Evolutionary conservation across 129 eudicot species (phyloP), one percentile per base, ranked within the genome.

Genomic region (Tagetes patula): DNA sequence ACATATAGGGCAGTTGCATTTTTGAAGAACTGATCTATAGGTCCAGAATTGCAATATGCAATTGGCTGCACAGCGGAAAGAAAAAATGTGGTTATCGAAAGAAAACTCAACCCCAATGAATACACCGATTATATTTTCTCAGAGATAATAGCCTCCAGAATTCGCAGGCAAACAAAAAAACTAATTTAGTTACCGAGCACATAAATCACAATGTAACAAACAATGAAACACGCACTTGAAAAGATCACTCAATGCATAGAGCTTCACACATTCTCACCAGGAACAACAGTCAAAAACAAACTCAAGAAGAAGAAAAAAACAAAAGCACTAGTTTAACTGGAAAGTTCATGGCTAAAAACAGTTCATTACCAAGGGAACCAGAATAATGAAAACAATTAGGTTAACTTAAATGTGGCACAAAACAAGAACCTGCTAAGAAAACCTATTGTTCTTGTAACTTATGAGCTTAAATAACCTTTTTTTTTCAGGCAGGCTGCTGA

Each of bases 1-100:
- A 68, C 83, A 80, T 67, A 80, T 80, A 37, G 83, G 83, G 71
- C 83, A 80, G 65, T 38, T 80, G 80, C 83, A 79, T 74, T 80
- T 67, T 61, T 80, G 83, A 66, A 80, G 71, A 67, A 52, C 83
- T 67, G 79, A 46, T 69, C 75, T 74, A 53, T 80, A 67, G 48
- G 79, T 80, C 83, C 83, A 80, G 58, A 67, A 80, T 60, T 74
- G 79, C 56, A 80, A 50, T 74, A 80, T 80, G 75, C 83, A 80
- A 49, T 67, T 80, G 49, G 83, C 83, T 79, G 75, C 62, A 66
- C 63, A 79, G 27, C 2, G 7, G 50, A 50, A 71, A 53, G 50
- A 65, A 6, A 40, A 40, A 39, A 31, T 1, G n/a, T 30, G 38
- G 67, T 71, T 71, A 78, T 12, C 33, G 32, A 46, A 58, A 56